Evolutionary conservation across 768 basidiomycete genomes (phyloP).

Genomic region (Lactarius psammicola): DNA sequence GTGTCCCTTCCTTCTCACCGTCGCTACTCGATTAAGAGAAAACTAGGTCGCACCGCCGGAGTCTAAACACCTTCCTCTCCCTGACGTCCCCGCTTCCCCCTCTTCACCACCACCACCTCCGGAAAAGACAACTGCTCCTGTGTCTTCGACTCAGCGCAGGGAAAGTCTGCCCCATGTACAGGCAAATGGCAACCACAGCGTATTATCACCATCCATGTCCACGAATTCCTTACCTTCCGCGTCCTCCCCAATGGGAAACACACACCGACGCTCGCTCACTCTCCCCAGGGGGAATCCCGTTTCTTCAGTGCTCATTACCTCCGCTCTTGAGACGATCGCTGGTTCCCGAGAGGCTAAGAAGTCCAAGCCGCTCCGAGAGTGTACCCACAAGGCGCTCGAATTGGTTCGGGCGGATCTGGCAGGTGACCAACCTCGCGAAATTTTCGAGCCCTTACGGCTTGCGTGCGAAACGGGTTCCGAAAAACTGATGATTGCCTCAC

Average conservation of each 20-base stretch:
- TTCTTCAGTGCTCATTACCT: constrained; percentile 76
- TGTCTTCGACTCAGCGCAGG: constrained; percentile 7
- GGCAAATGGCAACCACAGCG: constrained; percentile 14
- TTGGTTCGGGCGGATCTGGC: constrained; percentile 75
- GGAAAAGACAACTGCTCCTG: constrained; percentile 2
- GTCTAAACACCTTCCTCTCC: constrained; percentile 8
- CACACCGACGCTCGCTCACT: constrained; percentile 39
- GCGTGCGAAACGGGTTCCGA: constrained; percentile 95
- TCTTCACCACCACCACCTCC: constrained; percentile 22
- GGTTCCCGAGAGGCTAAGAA: constrained; percentile 87
- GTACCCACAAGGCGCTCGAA: constrained; percentile 77
- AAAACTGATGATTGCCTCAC: constrained; percentile 91
- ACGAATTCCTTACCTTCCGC: constrained; percentile 23
- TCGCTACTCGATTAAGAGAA: neutral
- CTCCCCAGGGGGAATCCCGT: constrained; percentile 64
- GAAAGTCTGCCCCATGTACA: constrained; percentile 20
- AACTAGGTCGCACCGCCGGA: neutral
- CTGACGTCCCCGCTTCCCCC: constrained; percentile 15
- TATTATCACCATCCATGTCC: constrained; percentile 27
- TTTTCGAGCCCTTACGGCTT: constrained; percentile 93
- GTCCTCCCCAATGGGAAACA: constrained; percentile 26
- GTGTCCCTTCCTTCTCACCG: neutral
- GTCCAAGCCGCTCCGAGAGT: constrained; percentile 76
- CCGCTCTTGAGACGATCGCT: constrained; percentile 83
- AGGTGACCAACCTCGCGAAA: constrained; percentile 75